Evolutionary conservation across 2,329 filamentous ascomycete genomes (phyloP), one percentile per base, ranked within the genome.

Genomic region (Pezicula carpinea): DNA sequence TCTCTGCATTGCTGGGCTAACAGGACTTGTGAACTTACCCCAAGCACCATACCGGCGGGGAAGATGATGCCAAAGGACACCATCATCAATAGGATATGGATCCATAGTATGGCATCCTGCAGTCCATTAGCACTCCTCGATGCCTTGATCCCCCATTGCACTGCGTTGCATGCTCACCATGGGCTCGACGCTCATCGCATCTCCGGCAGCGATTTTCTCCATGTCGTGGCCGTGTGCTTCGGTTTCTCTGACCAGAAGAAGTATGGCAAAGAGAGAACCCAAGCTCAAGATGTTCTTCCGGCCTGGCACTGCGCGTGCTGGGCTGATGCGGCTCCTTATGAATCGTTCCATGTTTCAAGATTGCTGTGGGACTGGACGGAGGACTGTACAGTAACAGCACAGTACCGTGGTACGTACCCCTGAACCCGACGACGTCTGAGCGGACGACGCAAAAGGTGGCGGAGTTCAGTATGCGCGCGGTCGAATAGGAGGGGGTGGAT

Each of bases 21-120:
- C 23, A 29, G 13, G 39, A 18, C 21, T 21, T 43, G 33, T 43
- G 44, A 21, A 71, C 85, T 60, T 80, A 93, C 88, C 49, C 92
- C 92, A 15, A 96, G 74, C 35, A 97, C 90, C 92, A 99, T 97
- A 59, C 93, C 93, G 14, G 89, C 76, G 10, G 93, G 93, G 62
- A 96, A 97, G 49, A 97, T 80, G 57, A 99, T 76, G 52, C 93
- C 93, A 74, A 95, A 97, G 48, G 90, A 82, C 49, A 93, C 63
- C 65, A 83, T 85, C 76, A 96, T 91, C 39, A 95, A 68, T 50
- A 96, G 76, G 61, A 99, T 97, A 69, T 99, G 93, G 57, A 85
- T 76, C 93, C 93, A 99, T 80, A 99, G 69, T 60, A 83, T 89
- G 35, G 83, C 77, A 66, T 97, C 93, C 79, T 83, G 55, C 21